Evolutionary conservation across 257 asterid genomes (phyloP), one percentile per base, ranked within the genome.

Genomic region (Plantago major): DNA sequence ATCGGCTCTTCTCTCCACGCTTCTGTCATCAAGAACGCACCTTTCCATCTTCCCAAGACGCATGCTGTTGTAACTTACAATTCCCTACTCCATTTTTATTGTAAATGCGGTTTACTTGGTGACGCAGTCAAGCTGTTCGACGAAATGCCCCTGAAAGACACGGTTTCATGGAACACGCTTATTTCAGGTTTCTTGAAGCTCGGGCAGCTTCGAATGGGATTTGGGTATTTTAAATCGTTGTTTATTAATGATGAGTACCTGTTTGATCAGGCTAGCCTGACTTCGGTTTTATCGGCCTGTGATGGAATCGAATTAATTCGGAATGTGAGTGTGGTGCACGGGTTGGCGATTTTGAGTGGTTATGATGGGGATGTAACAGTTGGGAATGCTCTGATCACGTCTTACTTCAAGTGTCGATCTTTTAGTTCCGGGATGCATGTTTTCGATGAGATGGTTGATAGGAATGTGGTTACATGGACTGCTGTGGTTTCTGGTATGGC

Each of bases 381-480:
- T 10, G 87, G 85, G 64, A 92, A 92, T 79, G 89, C 94, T 42
- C 64, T 88, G 65, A 65, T 76, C 2, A 86, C 92, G 0, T 70
- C 90, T 3, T 91, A 91, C 66, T 86, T 78, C 71, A 73, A 75
- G 54, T 92, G 94, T 18, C 66, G 61, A 16, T 63, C 79, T 72
- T 76, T 73, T 47, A 74, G 69, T 63, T 85, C 76, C 10, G 97
- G 88, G 53, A 70, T 74, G 76, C 73, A 17, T 60, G 85, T 79
- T 72, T 92, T 92, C 48, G 63, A 82, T 42, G 91, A 81, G 79
- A 80, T 85, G 88, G 63, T 12, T 30, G 78, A 74, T 78, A 84
- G 78, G 65, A 87, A 87, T 76, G 99, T 92, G 28, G 82, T 92
- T 56, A 71, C 94, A 60, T 89, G 97, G 97, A 92, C 96, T 13